Conservation (phyloP, 257 asterid species). For the Fraxinus americana region DNA sequence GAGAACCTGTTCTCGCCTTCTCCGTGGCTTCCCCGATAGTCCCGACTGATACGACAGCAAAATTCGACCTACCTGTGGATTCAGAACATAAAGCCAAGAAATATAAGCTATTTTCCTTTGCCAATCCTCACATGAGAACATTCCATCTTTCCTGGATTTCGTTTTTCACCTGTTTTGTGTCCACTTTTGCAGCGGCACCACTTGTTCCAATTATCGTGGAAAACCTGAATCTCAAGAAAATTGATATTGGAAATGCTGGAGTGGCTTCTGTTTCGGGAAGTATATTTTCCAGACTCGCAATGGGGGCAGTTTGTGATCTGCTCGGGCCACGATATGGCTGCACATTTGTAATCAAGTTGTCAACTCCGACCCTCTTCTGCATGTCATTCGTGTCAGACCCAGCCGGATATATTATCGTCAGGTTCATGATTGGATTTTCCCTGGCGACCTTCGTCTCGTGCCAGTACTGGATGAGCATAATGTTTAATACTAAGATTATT, state of each 20-base stretch:
- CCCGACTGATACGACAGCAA: conserved; percentile 38
- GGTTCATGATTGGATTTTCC: conserved; percentile 68
- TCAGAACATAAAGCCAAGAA: conserved; percentile 55
- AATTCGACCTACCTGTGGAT: conserved; percentile 50
- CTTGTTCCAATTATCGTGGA: conserved; percentile 69
- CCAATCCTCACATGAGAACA: conserved; percentile 65
- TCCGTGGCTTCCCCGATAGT: conserved; percentile 37
- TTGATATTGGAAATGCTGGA: conserved; percentile 72
- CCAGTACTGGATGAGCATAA: conserved; percentile 59
- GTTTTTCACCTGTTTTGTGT: conserved; percentile 64
- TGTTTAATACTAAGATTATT: conserved; percentile 51
- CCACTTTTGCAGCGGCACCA: conserved; percentile 73
- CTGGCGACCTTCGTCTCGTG: conserved; percentile 63
- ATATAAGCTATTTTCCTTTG: conserved; percentile 44
- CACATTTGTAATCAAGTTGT: conserved; percentile 43
- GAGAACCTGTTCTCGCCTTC: conserved; percentile 53
- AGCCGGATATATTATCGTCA: conserved; percentile 45
- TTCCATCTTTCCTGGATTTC: conserved; percentile 74
- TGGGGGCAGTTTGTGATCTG: conserved; percentile 68
- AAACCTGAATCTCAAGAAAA: conserved; percentile 45
- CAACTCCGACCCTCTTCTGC: conserved; percentile 58
- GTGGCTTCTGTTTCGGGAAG: conserved; percentile 66
- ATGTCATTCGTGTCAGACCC: conserved; percentile 45
- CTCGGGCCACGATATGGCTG: conserved; percentile 63
- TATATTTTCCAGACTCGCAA: conserved; percentile 57